Evolutionary conservation across 441 rosid genomes (phyloP).

Genomic region (Kokia cookei): DNA sequence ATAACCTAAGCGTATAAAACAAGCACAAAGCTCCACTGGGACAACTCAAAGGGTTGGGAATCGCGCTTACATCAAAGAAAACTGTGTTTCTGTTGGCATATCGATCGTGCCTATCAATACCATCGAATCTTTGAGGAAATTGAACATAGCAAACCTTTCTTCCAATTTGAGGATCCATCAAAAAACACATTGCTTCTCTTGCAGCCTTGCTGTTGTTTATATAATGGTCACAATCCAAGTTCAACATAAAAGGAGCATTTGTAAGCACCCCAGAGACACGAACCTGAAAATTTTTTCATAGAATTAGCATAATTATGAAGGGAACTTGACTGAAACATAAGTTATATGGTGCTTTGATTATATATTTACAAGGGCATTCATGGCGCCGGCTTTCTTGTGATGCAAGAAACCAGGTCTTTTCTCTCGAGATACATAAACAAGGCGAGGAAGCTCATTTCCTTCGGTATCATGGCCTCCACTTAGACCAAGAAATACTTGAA

Average conservation of each 20-base stretch:
- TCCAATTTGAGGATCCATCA: slow-evolving; percentile 74
- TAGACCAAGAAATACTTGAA: slow-evolving; percentile 75
- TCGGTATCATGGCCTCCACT: slow-evolving; percentile 67
- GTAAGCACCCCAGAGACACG: slow-evolving; percentile 68
- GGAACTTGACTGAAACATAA: not conserved
- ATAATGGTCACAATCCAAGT: slow-evolving; percentile 76
- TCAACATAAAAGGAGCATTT: slow-evolving; percentile 74
- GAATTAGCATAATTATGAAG: not conserved
- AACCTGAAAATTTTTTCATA: slow-evolving; percentile 28
- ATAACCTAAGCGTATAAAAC: not conserved
- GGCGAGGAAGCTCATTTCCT: slow-evolving; percentile 66
- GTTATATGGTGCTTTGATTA: not conserved
- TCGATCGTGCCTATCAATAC: slow-evolving; percentile 66
- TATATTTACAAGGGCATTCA: slow-evolving; percentile 57
- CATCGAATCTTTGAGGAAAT: slow-evolving; percentile 72
- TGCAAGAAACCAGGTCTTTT: slow-evolving; percentile 71
- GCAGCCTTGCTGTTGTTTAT: slow-evolving; percentile 68
- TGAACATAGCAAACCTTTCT: slow-evolving; percentile 68
- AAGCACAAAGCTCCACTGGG: not conserved
- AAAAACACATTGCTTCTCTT: slow-evolving; percentile 71
- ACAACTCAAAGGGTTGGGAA: not conserved
- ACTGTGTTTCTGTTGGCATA: slow-evolving; percentile 74
- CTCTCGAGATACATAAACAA: slow-evolving; percentile 82
- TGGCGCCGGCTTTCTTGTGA: slow-evolving; percentile 81
- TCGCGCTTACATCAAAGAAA: slow-evolving; percentile 60